Evolutionary conservation across 2,329 filamentous ascomycete genomes (phyloP), one percentile per base, ranked within the genome.

Genomic region (Alternaria dauci): DNA sequence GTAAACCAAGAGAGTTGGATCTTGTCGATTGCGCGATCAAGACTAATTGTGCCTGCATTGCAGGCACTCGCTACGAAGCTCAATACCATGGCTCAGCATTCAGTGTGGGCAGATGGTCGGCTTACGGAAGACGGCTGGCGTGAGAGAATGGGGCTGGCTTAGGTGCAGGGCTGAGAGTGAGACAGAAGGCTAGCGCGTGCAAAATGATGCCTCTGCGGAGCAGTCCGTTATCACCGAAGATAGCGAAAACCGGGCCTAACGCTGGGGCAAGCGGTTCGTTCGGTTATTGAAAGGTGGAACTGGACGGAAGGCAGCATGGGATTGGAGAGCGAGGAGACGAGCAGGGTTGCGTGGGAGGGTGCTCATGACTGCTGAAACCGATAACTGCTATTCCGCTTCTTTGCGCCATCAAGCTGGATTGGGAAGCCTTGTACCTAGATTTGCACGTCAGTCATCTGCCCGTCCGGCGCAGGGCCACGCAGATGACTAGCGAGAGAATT

Each of bases 341-440:
- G 25, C 58, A 46, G 39, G 48, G 36, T 47, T 42, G 41, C 14
- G 43, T 32, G 48, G 34, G 46, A 38, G 52, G 52, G n/a, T 42
- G 42, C 52, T 53, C 73, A 72, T 74, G 73, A 76, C 71, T 67
- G 68, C 62, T 70, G 71, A 72, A 70, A 74, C 69, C 66, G 66
- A 73, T 69, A 66, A 64, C 56, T 61, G 55, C 51, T 50, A 53
- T 58, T 58, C 59, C 59, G 47, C 66, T 68, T 65, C 36, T 51
- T 20, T 51, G 59, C 53, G 64, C 48, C 63, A 59, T 65, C 52
- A 56, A 58, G 50, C 63, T 65, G 32, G 62, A 65, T 63, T 56
- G 67, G 71, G 71, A 65, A 71, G 69, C 41, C 61, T 52, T 64
- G 69, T 74, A 75, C 69, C 66, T 71, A 73, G 65, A 71, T 71